These are phyloP conservation scores for Basipetospora chlamydospora DNA, from an alignment of 2,329 filamentous ascomycete species.

Conservation along the genomic window DNA sequence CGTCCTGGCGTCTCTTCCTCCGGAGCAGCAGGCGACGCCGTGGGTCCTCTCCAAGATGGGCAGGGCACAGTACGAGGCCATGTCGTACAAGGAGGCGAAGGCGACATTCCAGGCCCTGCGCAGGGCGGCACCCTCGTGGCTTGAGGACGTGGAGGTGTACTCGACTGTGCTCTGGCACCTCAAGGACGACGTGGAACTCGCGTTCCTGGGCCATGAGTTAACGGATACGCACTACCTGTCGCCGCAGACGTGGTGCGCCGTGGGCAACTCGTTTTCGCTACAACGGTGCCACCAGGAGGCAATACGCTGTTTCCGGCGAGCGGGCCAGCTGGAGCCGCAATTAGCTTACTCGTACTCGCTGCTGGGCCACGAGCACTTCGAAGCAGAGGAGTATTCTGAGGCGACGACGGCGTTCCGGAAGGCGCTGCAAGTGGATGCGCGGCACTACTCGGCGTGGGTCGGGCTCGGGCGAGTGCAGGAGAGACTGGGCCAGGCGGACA, in stretches of 20 bases:
- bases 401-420: constrained; percentile 8
- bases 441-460: constrained; percentile 12
- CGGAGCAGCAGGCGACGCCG: constrained; percentile 10
- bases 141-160: constrained; percentile 11
- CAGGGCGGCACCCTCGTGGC: constrained; percentile 9
- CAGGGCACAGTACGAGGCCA: constrained; percentile 11
- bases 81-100: constrained; percentile 10
- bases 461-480: constrained; percentile 10
- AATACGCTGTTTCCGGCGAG: constrained; percentile 10
- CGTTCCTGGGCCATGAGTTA: constrained; percentile 11
- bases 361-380: constrained; percentile 11
- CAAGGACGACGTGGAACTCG: constrained; percentile 11
- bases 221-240: constrained; percentile 9
- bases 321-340: constrained; percentile 9
- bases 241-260: constrained; percentile 11
- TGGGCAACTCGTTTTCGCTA: constrained; percentile 10
- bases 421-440: constrained; percentile 10
- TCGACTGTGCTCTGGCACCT: constrained; percentile 12
- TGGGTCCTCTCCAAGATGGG: constrained; percentile 11
- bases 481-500: constrained; percentile 9
- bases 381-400: constrained; percentile 10
- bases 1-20: constrained; percentile 8
- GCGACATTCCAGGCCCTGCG: constrained; percentile 9
- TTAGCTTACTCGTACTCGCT: constrained; percentile 10
- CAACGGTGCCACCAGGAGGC: constrained; percentile 8